These are phyloP conservation scores for Pichia sp. DNA, from an alignment of 1,139 yeast species.

Conservation along the genomic window DNA sequence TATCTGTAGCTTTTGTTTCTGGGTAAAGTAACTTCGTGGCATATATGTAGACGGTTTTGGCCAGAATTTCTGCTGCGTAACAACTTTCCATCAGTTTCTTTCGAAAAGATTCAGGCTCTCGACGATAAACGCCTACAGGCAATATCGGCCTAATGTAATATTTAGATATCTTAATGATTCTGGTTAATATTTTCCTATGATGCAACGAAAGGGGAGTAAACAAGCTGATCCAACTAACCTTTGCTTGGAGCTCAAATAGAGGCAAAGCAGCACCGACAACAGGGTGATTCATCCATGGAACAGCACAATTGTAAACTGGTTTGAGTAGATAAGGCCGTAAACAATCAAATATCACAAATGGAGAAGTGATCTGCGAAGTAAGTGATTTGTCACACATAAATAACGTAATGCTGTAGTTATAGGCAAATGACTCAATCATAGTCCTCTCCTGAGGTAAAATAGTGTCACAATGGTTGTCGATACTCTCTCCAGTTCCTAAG, in stretches of 20 bases:
- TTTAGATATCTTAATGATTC: constrained; percentile 16
- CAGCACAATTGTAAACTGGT: constrained; percentile 24
- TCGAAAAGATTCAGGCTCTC: constrained; percentile 19
- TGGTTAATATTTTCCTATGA: constrained; percentile 8
- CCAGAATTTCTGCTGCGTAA: constrained; percentile 18
- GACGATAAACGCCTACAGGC: constrained; percentile 16
- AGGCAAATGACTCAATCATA: constrained; percentile 24
- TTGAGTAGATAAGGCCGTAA: constrained; percentile 17
- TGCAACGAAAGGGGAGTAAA: constrained; percentile 16
- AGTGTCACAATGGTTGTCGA: too few relatives aligned
- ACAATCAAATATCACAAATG: constrained; percentile 23
- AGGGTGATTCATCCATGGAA: constrained; percentile 30
- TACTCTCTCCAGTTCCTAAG: too few relatives aligned
- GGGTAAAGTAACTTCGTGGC: constrained; percentile 18
- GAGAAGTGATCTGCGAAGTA: constrained; percentile 21
- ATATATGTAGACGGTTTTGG: constrained; percentile 18
- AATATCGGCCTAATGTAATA: constrained; percentile 19
- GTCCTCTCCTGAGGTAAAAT: constrained; percentile 21
- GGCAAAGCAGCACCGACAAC: constrained; percentile 27
- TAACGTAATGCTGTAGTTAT: constrained; percentile 22
- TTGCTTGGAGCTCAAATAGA: constrained; percentile 25
- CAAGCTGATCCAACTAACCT: constrained; percentile 23
- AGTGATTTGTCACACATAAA: constrained; percentile 21
- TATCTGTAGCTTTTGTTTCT: constrained; percentile 6
- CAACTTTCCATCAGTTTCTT: constrained; percentile 22